Conservation (phyloP, 2,329 filamentous ascomycete genomes). For the Trichoderma cornu-damae region DNA sequence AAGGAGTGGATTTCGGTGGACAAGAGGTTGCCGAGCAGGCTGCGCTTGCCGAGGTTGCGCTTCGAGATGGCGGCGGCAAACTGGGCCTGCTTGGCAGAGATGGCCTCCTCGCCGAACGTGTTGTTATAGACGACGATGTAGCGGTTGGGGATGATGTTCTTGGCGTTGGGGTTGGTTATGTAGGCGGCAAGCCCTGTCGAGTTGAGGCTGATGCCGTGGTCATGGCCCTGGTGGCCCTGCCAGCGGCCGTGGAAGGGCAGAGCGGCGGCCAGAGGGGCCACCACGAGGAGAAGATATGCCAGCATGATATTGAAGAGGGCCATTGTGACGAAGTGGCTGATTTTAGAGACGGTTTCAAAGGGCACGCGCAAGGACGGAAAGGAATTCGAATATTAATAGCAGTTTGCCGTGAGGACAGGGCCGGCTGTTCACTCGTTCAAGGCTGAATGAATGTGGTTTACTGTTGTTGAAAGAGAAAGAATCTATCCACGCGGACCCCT, state of each 20-base stretch:
- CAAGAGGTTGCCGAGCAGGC: constrained; percentile 42
- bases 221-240: neutral
- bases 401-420: constrained; percentile 7
- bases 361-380: neutral
- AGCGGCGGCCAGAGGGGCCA: constrained; percentile 27
- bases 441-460: neutral
- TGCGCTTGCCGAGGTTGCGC: constrained; percentile 52
- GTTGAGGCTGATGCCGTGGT: neutral
- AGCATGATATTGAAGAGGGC: constrained; percentile 26
- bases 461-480: constrained; percentile 22
- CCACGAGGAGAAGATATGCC: constrained; percentile 24
- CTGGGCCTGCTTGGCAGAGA: constrained; percentile 46
- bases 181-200: constrained; percentile 25
- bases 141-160: constrained; percentile 48
- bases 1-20: constrained; percentile 45
- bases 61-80: constrained; percentile 49
- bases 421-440: constrained; percentile 12
- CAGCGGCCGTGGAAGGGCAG: constrained; percentile 22
- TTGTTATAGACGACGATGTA: constrained; percentile 64
- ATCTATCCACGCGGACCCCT: neutral
- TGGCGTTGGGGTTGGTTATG: constrained; percentile 46
- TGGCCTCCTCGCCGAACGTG: constrained; percentile 43
- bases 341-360: neutral
- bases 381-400: constrained; percentile 1
- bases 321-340: constrained; percentile 21